Conservation (phyloP, 805 yeast species). For the Zygotorulaspora sp. region DNA sequence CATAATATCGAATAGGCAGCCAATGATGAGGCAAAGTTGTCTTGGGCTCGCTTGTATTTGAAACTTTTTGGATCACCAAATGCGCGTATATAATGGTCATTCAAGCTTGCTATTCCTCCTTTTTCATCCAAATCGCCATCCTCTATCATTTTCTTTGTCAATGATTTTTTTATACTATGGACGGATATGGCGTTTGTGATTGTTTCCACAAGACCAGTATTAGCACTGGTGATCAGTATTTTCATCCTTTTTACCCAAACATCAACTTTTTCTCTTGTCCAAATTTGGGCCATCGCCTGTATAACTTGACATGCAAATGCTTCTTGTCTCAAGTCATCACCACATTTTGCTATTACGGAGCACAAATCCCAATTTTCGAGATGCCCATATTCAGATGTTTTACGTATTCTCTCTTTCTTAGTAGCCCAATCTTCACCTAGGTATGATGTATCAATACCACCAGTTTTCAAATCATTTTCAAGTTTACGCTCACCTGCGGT, state of each 20-base stretch:
- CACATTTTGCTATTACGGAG: constrained; percentile 94
- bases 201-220: constrained; percentile 90
- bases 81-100: constrained; percentile 71
- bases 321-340: constrained; percentile 92
- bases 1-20: constrained; percentile 92
- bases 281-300: constrained; percentile 76
- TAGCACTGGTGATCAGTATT: constrained; percentile 83
- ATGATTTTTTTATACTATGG: constrained; percentile 89
- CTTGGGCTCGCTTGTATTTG: constrained; percentile 69
- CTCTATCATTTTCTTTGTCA: constrained; percentile 68
- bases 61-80: constrained; percentile 61
- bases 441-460: constrained; percentile 60
- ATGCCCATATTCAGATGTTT: constrained; percentile 77
- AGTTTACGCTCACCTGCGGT: constrained; percentile 87
- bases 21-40: constrained; percentile 76
- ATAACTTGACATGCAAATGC: constrained; percentile 96
- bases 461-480: constrained; percentile 86
- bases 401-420: constrained; percentile 75
- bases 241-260: constrained; percentile 95
- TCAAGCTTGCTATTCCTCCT: constrained; percentile 62
- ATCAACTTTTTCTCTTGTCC: constrained; percentile 64
- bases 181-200: constrained; percentile 91
- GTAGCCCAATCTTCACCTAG: constrained; percentile 91
- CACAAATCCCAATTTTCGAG: constrained; percentile 89
- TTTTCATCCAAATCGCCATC: constrained; percentile 60